Conservation (phyloP, 257 asterid species). For the Capsicum rhomboideum region DNA sequence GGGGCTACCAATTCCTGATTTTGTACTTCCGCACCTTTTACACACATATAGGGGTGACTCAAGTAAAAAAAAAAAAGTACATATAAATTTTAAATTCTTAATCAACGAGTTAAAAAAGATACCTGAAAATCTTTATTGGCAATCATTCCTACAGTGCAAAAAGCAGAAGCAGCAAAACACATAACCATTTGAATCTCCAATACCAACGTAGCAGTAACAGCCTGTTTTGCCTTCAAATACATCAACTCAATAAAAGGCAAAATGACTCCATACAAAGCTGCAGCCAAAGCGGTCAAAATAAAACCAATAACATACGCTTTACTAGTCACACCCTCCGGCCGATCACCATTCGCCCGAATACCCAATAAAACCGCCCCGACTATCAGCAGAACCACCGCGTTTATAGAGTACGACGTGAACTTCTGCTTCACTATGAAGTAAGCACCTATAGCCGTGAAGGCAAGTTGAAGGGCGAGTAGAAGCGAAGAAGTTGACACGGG, state of each 20-base stretch:
- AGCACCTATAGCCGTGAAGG: not conserved
- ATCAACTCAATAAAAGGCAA: not conserved
- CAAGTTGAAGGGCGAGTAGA: not conserved
- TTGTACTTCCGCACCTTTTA: no score
- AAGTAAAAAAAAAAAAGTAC: no score
- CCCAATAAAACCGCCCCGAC: not conserved
- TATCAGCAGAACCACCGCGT: not conserved
- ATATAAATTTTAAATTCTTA: not conserved
- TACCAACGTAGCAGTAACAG: not conserved
- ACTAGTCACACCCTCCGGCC: not conserved
- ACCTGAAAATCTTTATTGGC: not conserved
- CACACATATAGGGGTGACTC: no score
- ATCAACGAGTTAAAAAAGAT: not conserved
- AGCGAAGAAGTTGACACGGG: not conserved
- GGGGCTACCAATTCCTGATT: no score
- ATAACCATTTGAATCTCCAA: not conserved
- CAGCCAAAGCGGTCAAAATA: not conserved
- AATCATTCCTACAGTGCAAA: not conserved
- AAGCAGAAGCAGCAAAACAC: not conserved
- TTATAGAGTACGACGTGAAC: not conserved
- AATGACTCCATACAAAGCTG: not conserved
- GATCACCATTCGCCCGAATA: not conserved
- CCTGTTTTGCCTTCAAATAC: not conserved
- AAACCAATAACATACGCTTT: not conserved
- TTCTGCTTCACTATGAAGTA: not conserved